Conservation (phyloP, 768 basidiomycete species). For the Amanita inopinata region DNA sequence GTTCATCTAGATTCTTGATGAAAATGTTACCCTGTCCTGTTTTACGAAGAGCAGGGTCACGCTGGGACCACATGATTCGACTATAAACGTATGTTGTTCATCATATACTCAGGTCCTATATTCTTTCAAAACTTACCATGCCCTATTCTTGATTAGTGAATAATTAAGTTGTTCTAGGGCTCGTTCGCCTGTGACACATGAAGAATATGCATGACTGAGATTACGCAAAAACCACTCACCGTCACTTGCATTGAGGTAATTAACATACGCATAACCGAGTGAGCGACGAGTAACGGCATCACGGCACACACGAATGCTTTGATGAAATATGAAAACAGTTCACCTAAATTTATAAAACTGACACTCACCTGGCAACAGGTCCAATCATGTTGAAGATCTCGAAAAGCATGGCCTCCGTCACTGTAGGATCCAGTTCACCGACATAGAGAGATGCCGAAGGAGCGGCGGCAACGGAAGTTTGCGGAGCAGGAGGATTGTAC, state of each 20-base stretch:
- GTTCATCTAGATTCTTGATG: constrained; percentile 98
- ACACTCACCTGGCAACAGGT: constrained; percentile 84
- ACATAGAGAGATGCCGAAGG: constrained; percentile 96
- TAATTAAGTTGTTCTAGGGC: constrained; percentile 99
- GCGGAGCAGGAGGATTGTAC: constrained; percentile 49
- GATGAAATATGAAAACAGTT: constrained; percentile 5
- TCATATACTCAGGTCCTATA: constrained; percentile 9
- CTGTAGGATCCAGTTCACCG: constrained; percentile 95
- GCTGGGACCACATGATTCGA: constrained; percentile 99
- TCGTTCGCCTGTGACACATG: constrained; percentile 64
- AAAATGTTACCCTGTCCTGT: constrained; percentile 99
- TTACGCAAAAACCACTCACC: constrained; percentile 38
- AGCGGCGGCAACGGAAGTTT: constrained; percentile 46
- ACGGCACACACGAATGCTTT: constrained; percentile 96
- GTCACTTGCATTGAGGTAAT: constrained; percentile 92
- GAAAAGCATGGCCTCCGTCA: constrained; percentile 99
- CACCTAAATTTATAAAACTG: constrained; percentile 5
- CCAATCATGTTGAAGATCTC: constrained; percentile 99
- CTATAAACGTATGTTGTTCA: constrained; percentile 27
- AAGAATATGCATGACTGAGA: constrained; percentile 8
- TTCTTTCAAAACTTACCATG: constrained; percentile 53
- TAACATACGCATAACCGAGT: constrained; percentile 99
- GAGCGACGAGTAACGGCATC: constrained; percentile 99
- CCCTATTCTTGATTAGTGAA: constrained; percentile 95
- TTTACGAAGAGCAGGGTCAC: constrained; percentile 98